Evolutionary conservation across 176 grass and related monocot genomes (phyloP).

Genomic region (Themeda triandra): DNA sequence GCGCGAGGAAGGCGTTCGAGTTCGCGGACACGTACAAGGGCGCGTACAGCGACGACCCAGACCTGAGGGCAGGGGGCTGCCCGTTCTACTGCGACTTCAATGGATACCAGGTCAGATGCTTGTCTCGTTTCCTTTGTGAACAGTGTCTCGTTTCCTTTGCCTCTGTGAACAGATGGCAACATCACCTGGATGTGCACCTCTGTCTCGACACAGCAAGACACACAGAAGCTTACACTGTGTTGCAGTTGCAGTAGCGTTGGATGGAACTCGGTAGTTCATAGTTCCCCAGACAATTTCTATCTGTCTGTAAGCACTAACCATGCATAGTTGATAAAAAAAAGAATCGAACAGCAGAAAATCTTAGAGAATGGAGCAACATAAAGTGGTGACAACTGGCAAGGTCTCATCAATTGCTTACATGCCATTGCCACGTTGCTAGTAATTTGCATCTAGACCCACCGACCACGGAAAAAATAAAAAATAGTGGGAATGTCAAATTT

Average conservation of each 20-base stretch:
- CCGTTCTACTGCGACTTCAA: slow-evolving; percentile 96
- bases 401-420: not conserved
- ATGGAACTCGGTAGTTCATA: not conserved
- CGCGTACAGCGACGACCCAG: slow-evolving; percentile 80
- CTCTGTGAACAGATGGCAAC: not conserved
- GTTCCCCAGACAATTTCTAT: not conserved
- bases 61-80: slow-evolving; percentile 65
- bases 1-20: slow-evolving; percentile 60
- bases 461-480: too few species aligned
- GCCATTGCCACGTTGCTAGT: not conserved
- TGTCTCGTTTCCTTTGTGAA: slow-evolving; percentile 11
- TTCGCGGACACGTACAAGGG: slow-evolving; percentile 85
- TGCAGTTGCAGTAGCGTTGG: not conserved
- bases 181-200: not conserved
- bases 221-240: not conserved
- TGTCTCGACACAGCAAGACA: not conserved
- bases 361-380: not conserved
- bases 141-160: slow-evolving; percentile 14
- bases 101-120: slow-evolving; percentile 70
- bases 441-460: not conserved
- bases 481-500: too few species aligned
- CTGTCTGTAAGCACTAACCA: not conserved
- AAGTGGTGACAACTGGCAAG: not conserved
- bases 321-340: not conserved
- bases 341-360: not conserved